A percentile compares a stretch with the other conserved stretches of the same genome.
phyloP scores from a whole-genome alignment of 2,329 filamentous ascomycete species.

The Fusarium sp. region DNA sequence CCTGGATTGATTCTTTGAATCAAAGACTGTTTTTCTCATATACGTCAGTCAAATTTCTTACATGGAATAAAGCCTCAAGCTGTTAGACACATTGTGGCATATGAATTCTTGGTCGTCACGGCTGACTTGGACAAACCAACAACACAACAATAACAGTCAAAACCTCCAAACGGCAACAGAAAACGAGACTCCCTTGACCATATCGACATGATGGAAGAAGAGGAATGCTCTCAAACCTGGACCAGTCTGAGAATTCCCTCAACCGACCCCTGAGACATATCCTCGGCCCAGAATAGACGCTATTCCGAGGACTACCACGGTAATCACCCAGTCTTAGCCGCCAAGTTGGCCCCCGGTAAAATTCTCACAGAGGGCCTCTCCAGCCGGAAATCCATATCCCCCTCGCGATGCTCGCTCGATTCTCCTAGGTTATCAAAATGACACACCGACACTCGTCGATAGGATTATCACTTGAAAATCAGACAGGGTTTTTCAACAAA shows the following conservation, averaged over 20 bases:
- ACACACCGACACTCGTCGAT: neutral
- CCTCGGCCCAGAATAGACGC: slow-evolving; percentile 12
- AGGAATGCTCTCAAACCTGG: neutral
- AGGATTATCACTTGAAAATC: neutral
- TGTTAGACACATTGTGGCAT: neutral
- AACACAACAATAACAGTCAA: neutral
- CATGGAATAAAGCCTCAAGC: neutral
- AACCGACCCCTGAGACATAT: neutral
- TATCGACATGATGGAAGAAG: neutral
- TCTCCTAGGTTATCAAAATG: neutral
- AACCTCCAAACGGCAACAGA: neutral
- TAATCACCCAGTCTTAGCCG: neutral
- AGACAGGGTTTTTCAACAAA: neutral
- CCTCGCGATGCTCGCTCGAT: neutral
- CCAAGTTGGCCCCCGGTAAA: neutral
- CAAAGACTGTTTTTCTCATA: neutral
- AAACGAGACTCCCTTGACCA: neutral
- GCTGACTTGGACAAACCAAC: neutral
- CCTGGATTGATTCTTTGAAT: neutral
- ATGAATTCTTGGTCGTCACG: neutral
- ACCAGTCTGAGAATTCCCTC: slow-evolving; percentile 2
- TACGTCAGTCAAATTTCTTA: neutral
- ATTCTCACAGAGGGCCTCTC: neutral
- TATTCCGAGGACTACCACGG: slow-evolving; percentile 5
- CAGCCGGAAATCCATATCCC: neutral